Base-by-base conservation (phyloP, 306 rosid genomes). In the Begonia fuchsioides region DNA sequence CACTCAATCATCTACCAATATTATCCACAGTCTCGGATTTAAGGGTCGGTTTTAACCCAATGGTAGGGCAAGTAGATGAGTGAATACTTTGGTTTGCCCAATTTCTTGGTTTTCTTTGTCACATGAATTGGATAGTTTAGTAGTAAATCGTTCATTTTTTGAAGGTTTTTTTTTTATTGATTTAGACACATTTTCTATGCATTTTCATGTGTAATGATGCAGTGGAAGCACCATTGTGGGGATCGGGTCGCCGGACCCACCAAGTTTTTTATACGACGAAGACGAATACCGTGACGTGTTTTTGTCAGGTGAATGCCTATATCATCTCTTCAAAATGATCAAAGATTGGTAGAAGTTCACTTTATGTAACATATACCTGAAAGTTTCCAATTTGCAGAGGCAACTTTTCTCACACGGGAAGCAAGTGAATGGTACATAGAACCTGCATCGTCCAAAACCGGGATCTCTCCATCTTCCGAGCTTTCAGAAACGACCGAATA, bases 151-250 rank as follows among this genome's bases (percentile, higher is more conserved):
- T 26, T 26, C 35, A 26, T 26, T 26, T 20, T 26, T 26, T 26
- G 3, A 4, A 26, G 35, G 35, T 26, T 26, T 26, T 8, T 26
- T 26, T 26, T 26, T 26, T 26, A 26, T 26, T 26, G n/a, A 26
- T 4, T 26, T 26, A 8, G 35, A 26, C 35, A 26, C 7, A 26
- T 26, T 26, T 26, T 26, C 3, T 4, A 2, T 26, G 7, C 35
- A 26, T 26, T 26, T 4, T 26, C 5, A 3, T 26, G 35, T 26
- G 35, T 1, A 26, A 26, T 72, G 63, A 55, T 76, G 73, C 85
- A 84, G 97, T 65, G 97, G 97, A 72, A 90, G 97, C 76, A 90
- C 97, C 44, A 90, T 90, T 41, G 95, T 90, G 49, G 97, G 95
- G 32, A 64, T 90, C 67, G 97, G 97, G 63, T 84, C 85, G 12